These are phyloP conservation scores for Berberis thunbergii DNA, from an alignment of 164 flowering plant genomes.

Conservation along the genomic window DNA sequence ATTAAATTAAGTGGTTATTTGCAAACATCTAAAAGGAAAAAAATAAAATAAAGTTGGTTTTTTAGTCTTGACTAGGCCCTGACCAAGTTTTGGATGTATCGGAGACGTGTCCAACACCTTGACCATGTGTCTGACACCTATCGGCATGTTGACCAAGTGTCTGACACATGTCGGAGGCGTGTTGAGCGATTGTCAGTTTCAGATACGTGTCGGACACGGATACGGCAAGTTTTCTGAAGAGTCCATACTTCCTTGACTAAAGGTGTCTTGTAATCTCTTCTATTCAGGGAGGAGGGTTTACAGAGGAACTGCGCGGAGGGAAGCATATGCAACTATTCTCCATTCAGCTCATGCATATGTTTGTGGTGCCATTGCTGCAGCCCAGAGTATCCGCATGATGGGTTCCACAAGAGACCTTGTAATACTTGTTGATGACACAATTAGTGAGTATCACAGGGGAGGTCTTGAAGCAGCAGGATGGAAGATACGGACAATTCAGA, in stretches of 20 bases:
- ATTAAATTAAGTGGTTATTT: too few relatives aligned
- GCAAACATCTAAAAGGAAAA: too few relatives aligned
- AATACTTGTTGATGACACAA: constrained; percentile 52
- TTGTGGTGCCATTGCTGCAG: constrained; percentile 60
- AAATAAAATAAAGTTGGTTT: too few relatives aligned
- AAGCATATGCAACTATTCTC: constrained; percentile 55
- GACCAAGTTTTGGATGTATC: too few relatives aligned
- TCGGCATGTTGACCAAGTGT: too few relatives aligned
- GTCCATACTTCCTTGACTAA: not conserved
- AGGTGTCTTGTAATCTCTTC: not conserved
- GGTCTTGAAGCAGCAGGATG: constrained; percentile 58
- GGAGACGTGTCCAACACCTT: too few relatives aligned
- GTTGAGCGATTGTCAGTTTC: not conserved
- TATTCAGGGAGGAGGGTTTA: constrained; percentile 18
- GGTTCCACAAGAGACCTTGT: constrained; percentile 52
- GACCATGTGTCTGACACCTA: too few relatives aligned
- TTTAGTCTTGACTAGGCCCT: too few relatives aligned
- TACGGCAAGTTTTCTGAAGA: not conserved
- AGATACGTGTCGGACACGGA: not conserved
- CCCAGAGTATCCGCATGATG: constrained; percentile 50
- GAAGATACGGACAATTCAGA: constrained; percentile 42
- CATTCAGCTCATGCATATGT: constrained; percentile 56
- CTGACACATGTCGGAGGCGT: too few relatives aligned
- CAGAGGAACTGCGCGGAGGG: constrained; percentile 29
- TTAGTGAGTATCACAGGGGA: constrained; percentile 38